Percentiles rank a stretch among this genome's conserved stretches.
These are phyloP conservation scores for Malbranchea cinnamomea DNA, from an alignment of 2,329 filamentous ascomycete species.

Conservation along the genomic window DNA sequence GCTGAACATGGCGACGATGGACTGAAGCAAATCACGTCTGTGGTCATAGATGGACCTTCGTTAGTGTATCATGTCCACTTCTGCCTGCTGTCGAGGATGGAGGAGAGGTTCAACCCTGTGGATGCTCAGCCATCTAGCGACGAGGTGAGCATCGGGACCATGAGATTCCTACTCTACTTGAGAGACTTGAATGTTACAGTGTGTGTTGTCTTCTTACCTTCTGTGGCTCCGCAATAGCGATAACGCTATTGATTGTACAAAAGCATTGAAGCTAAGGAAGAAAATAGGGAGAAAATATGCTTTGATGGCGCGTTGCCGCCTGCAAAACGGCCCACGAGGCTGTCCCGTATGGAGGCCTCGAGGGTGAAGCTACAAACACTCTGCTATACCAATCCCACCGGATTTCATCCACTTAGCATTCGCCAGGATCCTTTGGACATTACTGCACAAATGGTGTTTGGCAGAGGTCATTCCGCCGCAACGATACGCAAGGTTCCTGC, in stretches of 20 bases:
- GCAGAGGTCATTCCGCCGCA: conserved; percentile 13
- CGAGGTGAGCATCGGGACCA: conserved; percentile 43
- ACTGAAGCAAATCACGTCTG: conserved; percentile 13
- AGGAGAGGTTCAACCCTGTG: conserved; percentile 30
- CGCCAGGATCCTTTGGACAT: conserved; percentile 6
- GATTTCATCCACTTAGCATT: conserved; percentile 12
- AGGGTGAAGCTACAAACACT: conserved; percentile 41
- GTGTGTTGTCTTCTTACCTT: conserved; percentile 32
- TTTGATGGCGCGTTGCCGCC: conserved; percentile 73
- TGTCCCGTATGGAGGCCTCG: conserved; percentile 43
- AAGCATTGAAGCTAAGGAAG: background rate
- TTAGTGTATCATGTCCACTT: conserved; percentile 60
- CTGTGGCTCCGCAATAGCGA: conserved; percentile 2
- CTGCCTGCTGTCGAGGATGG: conserved; percentile 33
- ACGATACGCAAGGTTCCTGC: conserved; percentile 30
- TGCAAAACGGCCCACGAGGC: conserved; percentile 47
- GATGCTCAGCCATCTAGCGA: conserved; percentile 45
- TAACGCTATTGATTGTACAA: background rate
- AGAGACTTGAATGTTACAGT: conserved; percentile 41
- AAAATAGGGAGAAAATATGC: conserved; percentile 50
- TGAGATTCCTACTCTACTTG: conserved; percentile 50
- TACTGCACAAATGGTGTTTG: conserved; percentile 15
- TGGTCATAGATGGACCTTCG: conserved; percentile 62
- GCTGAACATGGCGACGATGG: conserved; percentile 4
- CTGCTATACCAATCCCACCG: conserved; percentile 22